Percentiles rank a stretch among this genome's conserved stretches.
Conservation (phyloP, 768 basidiomycete genomes). For the Sarcodon sp. region DNA sequence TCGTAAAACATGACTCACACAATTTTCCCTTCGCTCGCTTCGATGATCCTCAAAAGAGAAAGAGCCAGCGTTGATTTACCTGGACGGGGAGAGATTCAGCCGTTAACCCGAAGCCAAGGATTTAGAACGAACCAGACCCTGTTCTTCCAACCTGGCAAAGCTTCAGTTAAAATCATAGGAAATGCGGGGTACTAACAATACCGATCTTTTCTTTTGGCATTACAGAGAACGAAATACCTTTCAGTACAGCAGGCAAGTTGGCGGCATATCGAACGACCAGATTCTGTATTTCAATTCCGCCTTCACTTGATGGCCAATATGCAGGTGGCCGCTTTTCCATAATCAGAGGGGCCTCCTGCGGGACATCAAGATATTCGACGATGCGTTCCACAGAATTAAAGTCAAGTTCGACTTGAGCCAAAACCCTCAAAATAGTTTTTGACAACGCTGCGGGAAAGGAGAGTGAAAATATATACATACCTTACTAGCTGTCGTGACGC, state of each 20-base stretch:
- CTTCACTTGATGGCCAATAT: slow-evolving; percentile 54
- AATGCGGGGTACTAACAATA: slow-evolving; percentile 28
- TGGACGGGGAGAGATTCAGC: neutral
- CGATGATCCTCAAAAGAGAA: slow-evolving; percentile 41
- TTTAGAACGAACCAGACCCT: slow-evolving; percentile 34
- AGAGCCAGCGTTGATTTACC: slow-evolving; percentile 21
- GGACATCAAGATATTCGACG: slow-evolving; percentile 53
- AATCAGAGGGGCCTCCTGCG: slow-evolving; percentile 55
- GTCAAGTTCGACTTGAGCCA: slow-evolving; percentile 59
- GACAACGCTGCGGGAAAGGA: neutral
- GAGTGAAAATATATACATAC: slow-evolving; percentile 15
- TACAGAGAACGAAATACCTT: slow-evolving; percentile 43
- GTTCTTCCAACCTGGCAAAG: slow-evolving; percentile 45
- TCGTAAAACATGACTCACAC: slow-evolving; percentile 23
- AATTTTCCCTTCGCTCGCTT: slow-evolving; percentile 42
- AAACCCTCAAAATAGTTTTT: slow-evolving; percentile 26
- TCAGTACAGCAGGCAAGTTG: slow-evolving; percentile 46
- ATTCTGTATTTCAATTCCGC: slow-evolving; percentile 43
- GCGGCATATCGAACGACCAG: slow-evolving; percentile 52
- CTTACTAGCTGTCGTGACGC: slow-evolving; percentile 53
- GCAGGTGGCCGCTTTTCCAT: slow-evolving; percentile 51
- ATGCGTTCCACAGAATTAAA: slow-evolving; percentile 70
- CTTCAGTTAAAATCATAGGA: neutral
- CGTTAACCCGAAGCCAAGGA: neutral
- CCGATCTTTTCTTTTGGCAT: slow-evolving; percentile 56